Base-by-base conservation (phyloP, 805 yeast species). In the Metschnikowia santaceciliae region DNA sequence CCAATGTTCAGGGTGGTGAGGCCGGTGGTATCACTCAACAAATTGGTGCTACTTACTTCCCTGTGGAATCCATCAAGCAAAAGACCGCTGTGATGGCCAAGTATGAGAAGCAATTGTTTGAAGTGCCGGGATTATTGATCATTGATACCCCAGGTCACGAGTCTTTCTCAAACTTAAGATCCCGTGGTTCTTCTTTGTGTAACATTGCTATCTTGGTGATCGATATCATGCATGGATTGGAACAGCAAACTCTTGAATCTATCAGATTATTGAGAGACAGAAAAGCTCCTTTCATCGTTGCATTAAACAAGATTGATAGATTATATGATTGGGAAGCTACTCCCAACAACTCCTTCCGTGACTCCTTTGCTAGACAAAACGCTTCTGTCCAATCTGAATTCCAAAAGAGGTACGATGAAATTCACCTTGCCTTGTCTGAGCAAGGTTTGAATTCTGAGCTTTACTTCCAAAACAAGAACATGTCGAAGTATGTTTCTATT, bases 11-110 rank as follows among this genome's bases (percentile, higher is more conserved):
- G 77, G 99, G 97, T 70, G 99, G 99, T 67, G 99, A 94, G 77
- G 99, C 99, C 50, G 99, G 99, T 78, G 99, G 99, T 78, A 94
- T 94, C 70, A 94, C 99, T 58, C 99, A 94, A 80, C 99, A 94
- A 75, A 94, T 94, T 67, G 99, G 99, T 82, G 99, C 99, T 50
- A 94, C 99, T 20, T 94, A 94, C 70, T 94, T 94, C 89, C 99
- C 99, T 54, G 90, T 94, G 60, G 95, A 87, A 32, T 90, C 97
- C 40, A 89, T 94, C 64, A 84, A 85, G 70, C 83, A 83, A 65
- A 94, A 94, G 76, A 94, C 98, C 26, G 86, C 83, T 42, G 95
- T 87, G 46, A 92, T 94, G 97, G 82, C 88, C 51, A 77, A 83
- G 57, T 87, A 83, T 67, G 96, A 89, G 69, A 87, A 88, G 65